These are phyloP conservation scores for Candida khao-thaluensis DNA, from an alignment of 805 yeast genomes.

Conservation along the genomic window DNA sequence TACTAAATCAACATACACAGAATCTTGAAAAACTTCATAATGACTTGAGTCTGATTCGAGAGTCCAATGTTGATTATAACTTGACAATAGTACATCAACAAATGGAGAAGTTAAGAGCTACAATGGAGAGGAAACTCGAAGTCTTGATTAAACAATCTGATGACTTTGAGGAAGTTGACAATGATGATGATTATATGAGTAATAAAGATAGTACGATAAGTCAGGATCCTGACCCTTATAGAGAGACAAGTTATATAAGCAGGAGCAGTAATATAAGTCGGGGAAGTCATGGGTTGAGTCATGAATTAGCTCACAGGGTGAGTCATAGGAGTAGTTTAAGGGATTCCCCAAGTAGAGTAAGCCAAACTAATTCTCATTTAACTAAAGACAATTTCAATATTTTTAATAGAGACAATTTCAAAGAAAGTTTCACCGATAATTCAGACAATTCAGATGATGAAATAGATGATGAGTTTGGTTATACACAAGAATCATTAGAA, in stretches of 20 bases:
- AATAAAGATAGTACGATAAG: no score
- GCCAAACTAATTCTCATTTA: no score
- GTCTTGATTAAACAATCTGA: background rate
- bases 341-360: no score
- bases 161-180: slow-evolving; percentile 1
- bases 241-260: no score
- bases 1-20: background rate
- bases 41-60: background rate
- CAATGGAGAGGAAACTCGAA: slow-evolving; percentile 1
- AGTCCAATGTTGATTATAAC: background rate
- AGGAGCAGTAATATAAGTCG: no score
- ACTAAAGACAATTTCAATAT: no score
- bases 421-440: no score
- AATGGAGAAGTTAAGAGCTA: background rate
- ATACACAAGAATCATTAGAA: background rate
- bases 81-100: background rate
- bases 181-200: background rate
- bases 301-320: no score
- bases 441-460: no score
- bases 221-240: no score
- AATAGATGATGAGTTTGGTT: no score
- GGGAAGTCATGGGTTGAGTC: no score
- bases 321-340: background rate
- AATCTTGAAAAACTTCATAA: background rate
- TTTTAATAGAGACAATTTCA: background rate